Conservation (phyloP, 495 filamentous ascomycete genomes). For the Aspergillus incahuasiensis region DNA sequence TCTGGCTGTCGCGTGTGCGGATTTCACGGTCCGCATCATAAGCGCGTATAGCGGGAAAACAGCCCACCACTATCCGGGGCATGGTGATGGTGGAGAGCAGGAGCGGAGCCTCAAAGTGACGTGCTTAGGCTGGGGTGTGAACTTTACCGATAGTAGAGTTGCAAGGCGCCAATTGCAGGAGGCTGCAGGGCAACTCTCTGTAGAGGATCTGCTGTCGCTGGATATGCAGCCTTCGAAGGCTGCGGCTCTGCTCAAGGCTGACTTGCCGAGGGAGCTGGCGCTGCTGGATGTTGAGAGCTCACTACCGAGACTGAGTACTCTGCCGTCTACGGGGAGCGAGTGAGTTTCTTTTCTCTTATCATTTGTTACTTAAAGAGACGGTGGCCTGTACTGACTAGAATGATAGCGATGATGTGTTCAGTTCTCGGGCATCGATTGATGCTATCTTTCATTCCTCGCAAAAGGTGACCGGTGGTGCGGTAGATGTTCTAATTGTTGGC, state of each 20-base stretch:
- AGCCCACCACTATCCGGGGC: slow-evolving; percentile 58
- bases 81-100: slow-evolving; percentile 24
- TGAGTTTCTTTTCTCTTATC: slow-evolving; percentile 19
- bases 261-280: slow-evolving; percentile 74
- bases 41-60: slow-evolving; percentile 73
- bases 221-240: slow-evolving; percentile 36
- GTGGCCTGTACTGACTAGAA: not conserved
- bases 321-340: slow-evolving; percentile 53
- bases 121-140: slow-evolving; percentile 70
- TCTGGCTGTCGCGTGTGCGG: slow-evolving; percentile 73
- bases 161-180: slow-evolving; percentile 41
- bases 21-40: slow-evolving; percentile 64
- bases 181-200: slow-evolving; percentile 32
- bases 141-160: slow-evolving; percentile 55
- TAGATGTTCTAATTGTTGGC: slow-evolving; percentile 78
- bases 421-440: slow-evolving; percentile 64
- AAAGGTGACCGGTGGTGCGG: slow-evolving; percentile 59
- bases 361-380: not conserved
- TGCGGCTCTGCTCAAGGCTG: slow-evolving; percentile 41
- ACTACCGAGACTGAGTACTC: slow-evolving; percentile 70
- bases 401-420: slow-evolving; percentile 66
- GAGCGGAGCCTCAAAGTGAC: slow-evolving; percentile 42
- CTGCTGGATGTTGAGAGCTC: slow-evolving; percentile 75
- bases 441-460: slow-evolving; percentile 60
- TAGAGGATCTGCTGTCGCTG: slow-evolving; percentile 42